phyloP scores from a whole-genome alignment of 441 rosid species.

The Aquilaria agallochum region DNA sequence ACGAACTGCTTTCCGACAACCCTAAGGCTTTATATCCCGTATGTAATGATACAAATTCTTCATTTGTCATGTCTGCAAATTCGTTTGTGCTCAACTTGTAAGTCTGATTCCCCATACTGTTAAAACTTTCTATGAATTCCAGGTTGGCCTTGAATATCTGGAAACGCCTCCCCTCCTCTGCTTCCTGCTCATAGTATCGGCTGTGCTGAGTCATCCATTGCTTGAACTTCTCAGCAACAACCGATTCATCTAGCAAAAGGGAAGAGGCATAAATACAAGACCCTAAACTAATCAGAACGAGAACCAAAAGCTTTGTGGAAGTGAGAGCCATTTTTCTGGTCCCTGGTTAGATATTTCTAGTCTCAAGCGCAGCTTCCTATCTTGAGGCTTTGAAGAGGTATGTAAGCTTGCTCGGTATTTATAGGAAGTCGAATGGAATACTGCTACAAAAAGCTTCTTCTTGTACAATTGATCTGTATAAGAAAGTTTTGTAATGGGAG shows the following conservation, averaged over 20 bases:
- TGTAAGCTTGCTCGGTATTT: too few relatives aligned
- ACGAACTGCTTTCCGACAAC: neutral
- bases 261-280: conserved; percentile 32
- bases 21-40: conserved; percentile 12
- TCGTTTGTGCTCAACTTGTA: conserved; percentile 33
- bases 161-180: conserved; percentile 35
- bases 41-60: conserved; percentile 26
- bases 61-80: conserved; percentile 28
- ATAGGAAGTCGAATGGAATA: too few relatives aligned
- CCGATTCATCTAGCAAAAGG: conserved; percentile 20
- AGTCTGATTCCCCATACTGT: conserved; percentile 11
- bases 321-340: conserved; percentile 17
- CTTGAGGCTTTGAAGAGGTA: too few relatives aligned
- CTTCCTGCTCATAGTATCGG: conserved; percentile 21
- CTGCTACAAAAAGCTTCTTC: too few relatives aligned
- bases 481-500: too few relatives aligned
- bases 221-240: conserved; percentile 26
- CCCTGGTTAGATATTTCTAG: too few relatives aligned
- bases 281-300: conserved; percentile 13
- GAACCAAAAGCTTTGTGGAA: conserved; percentile 2
- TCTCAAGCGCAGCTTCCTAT: too few relatives aligned
- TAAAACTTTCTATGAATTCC: conserved; percentile 27
- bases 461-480: too few relatives aligned
- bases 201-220: conserved; percentile 40
- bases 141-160: conserved; percentile 31